These are phyloP conservation scores for Rhynchosporium graminicola DNA, from an alignment of 2,329 filamentous ascomycete genomes.

Conservation along the genomic window DNA sequence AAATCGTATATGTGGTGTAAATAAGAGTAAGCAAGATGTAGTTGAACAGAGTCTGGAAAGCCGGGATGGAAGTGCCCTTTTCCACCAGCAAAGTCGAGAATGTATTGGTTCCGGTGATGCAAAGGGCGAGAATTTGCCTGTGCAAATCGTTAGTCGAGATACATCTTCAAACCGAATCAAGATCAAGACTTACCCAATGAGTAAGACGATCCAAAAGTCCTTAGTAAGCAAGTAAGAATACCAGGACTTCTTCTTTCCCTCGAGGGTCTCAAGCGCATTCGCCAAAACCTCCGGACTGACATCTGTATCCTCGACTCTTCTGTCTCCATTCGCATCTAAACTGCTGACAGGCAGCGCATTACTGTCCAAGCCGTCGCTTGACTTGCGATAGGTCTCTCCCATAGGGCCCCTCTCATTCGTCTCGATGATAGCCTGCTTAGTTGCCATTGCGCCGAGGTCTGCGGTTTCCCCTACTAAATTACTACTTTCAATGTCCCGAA, in stretches of 20 bases:
- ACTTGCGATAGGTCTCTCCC: conserved; percentile 31
- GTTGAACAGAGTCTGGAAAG: conserved; percentile 95
- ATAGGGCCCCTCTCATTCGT: conserved; percentile 21
- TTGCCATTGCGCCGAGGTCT: conserved; percentile 18
- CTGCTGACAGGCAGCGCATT: conserved; percentile 22
- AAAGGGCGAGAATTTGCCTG: conserved; percentile 79
- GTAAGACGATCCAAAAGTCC: conserved; percentile 85
- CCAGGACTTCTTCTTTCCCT: conserved; percentile 57
- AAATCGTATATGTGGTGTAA: conserved; percentile 78
- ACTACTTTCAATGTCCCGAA: not conserved
- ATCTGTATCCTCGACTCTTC: conserved; percentile 17
- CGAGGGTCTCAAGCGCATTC: conserved; percentile 54
- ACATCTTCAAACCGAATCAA: conserved; percentile 15
- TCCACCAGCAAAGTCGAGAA: conserved; percentile 73
- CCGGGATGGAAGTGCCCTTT: conserved; percentile 77
- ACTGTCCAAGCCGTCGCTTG: conserved; percentile 30
- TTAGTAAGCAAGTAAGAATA: conserved; percentile 77
- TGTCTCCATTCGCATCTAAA: conserved; percentile 23
- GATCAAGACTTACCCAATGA: conserved; percentile 60
- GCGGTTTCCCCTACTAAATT: conserved; percentile 11
- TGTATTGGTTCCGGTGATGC: conserved; percentile 91
- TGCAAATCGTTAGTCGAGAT: conserved; percentile 6
- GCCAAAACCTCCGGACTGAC: conserved; percentile 34
- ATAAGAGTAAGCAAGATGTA: conserved; percentile 82
- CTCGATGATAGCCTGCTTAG: conserved; percentile 30